Evolutionary conservation across 495 filamentous ascomycete species (phyloP), one percentile per base, ranked within the genome.

Genomic region (Cercophora newfieldiana): DNA sequence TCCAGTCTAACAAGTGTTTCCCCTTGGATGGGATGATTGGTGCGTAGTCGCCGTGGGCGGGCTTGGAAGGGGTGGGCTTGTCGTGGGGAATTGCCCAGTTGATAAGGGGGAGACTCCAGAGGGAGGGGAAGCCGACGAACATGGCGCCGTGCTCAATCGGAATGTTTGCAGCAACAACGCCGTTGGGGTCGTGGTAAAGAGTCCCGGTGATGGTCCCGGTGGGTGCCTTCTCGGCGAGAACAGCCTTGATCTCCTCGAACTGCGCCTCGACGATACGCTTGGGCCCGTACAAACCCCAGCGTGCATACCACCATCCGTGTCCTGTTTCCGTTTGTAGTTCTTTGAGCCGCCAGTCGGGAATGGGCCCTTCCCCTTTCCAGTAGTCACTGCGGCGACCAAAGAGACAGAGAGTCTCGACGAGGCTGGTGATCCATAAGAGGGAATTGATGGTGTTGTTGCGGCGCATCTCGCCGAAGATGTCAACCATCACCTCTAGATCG

Each of bases 381-480:
- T 79, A 78, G 7, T 82, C 79, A 49, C 77, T 77, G 16, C 79
- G 72, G 54, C 78, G 71, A 33, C 81, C 81, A 30, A 76, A 69
- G 63, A 85, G 79, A 18, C 80, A 78, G n/a, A 79, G 70, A 73
- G 78, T 82, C 68, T 82, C 80, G 33, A 82, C 79, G 31, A 83
- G 67, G 55, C 76, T 74, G 62, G 82, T 80, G 49, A 81, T 75
- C 71, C 81, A 82, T 54, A 81, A 74, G 58, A 80, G 77, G 28
- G 68, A 72, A 8, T 59, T 69, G 21, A 81, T 65, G 7, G 73
- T 76, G 1, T 77, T 76, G 54, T 77, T 71, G 21, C 78, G 71
- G 44, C 75, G 74, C 71, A 81, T 68, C 65, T 73, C 71, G 22
- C 78, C 75, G 25, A 81, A 77, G 6, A 70, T 65, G 30, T 81